Percentiles rank a stretch among this genome's conserved stretches.
Evolutionary conservation across 768 basidiomycete genomes (phyloP).

Genomic region (Amanita phalloides): DNA sequence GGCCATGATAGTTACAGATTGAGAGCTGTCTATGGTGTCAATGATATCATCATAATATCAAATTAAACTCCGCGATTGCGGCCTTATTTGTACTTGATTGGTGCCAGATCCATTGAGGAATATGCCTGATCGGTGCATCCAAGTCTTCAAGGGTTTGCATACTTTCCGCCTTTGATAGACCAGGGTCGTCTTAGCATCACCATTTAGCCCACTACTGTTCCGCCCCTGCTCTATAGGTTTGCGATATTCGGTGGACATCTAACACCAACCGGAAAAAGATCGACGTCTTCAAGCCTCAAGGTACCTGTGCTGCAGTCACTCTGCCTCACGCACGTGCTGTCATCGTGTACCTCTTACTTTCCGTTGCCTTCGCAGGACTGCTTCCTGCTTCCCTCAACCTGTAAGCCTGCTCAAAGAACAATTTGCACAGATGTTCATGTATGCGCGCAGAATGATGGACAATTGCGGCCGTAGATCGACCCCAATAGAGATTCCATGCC

Average conservation of each 20-base stretch:
- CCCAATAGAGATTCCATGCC: conserved; percentile 36
- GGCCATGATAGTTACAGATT: neutral
- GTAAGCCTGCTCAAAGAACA: conserved; percentile 2
- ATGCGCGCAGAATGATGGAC: conserved; percentile 3
- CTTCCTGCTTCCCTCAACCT: neutral
- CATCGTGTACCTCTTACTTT: neutral
- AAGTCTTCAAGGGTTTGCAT: neutral
- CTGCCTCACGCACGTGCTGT: neutral
- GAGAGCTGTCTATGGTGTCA: neutral
- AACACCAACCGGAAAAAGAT: neutral
- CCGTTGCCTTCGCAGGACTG: neutral
- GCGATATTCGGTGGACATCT: neutral
- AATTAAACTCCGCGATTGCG: neutral
- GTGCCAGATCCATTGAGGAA: neutral
- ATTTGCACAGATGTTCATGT: conserved; percentile 7
- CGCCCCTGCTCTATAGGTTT: neutral
- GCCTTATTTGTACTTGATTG: neutral
- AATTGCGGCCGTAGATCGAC: conserved; percentile 19
- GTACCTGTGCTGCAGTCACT: neutral
- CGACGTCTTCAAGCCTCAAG: neutral
- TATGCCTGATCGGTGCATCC: neutral
- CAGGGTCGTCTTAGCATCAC: neutral
- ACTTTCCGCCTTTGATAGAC: conserved; percentile 5
- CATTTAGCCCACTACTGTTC: neutral
- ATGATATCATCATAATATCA: neutral